Conservation (phyloP, 1,139 yeast genomes). For the Sugiyamaella sp. region DNA sequence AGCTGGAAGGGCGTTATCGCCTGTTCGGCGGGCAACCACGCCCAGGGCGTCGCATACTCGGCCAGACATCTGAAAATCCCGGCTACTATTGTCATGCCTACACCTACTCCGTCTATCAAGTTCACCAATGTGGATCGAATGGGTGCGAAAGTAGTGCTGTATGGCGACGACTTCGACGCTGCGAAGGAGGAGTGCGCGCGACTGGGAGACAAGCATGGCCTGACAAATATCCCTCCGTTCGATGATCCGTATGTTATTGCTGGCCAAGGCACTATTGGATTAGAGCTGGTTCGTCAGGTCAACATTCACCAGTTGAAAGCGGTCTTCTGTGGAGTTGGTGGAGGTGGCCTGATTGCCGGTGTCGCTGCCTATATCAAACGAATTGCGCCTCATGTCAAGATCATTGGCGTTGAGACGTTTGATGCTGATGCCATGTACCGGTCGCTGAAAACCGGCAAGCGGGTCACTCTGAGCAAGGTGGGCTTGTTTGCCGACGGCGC, state of each 20-base stretch:
- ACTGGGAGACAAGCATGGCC: slow-evolving; percentile 65
- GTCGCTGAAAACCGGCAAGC: slow-evolving; percentile 61
- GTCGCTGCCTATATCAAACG: slow-evolving; percentile 86
- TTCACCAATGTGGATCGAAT: slow-evolving; percentile 86
- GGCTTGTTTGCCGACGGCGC: slow-evolving; percentile 99
- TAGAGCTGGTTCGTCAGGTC: slow-evolving; percentile 88
- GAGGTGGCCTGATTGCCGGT: slow-evolving; percentile 96
- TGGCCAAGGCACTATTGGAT: slow-evolving; percentile 98
- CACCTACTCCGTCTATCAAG: slow-evolving; percentile 93
- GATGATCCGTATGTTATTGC: slow-evolving; percentile 98
- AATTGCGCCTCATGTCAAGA: slow-evolving; percentile 95
- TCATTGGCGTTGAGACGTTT: slow-evolving; percentile 93
- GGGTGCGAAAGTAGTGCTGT: slow-evolving; percentile 91
- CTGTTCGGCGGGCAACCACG: slow-evolving; percentile 98
- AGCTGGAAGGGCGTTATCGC: slow-evolving; percentile 91
- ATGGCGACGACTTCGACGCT: slow-evolving; percentile 91
- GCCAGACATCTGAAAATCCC: slow-evolving; percentile 84
- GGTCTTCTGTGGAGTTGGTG: slow-evolving; percentile 92
- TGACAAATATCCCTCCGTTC: slow-evolving; percentile 93
- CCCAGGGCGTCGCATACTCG: slow-evolving; percentile 97
- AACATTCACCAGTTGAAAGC: slow-evolving; percentile 79
- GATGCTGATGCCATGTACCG: slow-evolving; percentile 91
- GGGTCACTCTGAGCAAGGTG: slow-evolving; percentile 63
- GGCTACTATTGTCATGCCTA: slow-evolving; percentile 97
- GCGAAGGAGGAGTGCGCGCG: slow-evolving; percentile 89